Evolutionary conservation across 139 green algal genomes (phyloP).

Genomic region (Chlorella sp.): DNA sequence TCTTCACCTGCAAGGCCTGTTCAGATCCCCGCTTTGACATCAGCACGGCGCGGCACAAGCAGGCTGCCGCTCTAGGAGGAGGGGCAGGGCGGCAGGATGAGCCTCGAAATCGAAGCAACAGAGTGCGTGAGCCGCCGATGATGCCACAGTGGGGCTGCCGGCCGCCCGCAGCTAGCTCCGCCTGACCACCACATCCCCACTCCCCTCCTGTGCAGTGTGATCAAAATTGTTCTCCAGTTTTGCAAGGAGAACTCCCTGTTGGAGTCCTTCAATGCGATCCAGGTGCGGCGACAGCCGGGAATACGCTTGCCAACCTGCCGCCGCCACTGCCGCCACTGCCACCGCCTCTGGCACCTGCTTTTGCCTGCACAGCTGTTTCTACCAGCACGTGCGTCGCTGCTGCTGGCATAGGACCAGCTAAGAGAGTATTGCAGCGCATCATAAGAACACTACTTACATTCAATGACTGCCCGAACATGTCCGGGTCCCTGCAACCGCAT

Average conservation of each 20-base stretch:
- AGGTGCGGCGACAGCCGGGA: slow-evolving; percentile 53
- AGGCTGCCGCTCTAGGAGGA: too few species aligned
- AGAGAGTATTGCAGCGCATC: not conserved
- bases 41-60: too few species aligned
- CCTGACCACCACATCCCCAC: not conserved
- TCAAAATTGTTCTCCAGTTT: slow-evolving; percentile 98
- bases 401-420: not conserved
- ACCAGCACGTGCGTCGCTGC: not conserved
- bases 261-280: slow-evolving; percentile 89
- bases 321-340: not conserved
- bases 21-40: too few species aligned
- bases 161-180: not conserved
- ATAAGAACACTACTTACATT: not conserved
- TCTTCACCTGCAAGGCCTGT: too few species aligned
- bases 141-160: not conserved
- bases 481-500: not conserved
- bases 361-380: not conserved
- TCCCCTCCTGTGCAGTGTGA: slow-evolving; percentile 77
- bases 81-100: not conserved
- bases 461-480: not conserved
- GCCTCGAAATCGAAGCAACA: slow-evolving; percentile 89
- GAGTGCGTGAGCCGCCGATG: slow-evolving; percentile 66
- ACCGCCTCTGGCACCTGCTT: not conserved
- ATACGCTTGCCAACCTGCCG: not conserved
- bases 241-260: slow-evolving; percentile 94